Conservation (phyloP, 2,329 filamentous ascomycete genomes). For the Talaromyces sp. region DNA sequence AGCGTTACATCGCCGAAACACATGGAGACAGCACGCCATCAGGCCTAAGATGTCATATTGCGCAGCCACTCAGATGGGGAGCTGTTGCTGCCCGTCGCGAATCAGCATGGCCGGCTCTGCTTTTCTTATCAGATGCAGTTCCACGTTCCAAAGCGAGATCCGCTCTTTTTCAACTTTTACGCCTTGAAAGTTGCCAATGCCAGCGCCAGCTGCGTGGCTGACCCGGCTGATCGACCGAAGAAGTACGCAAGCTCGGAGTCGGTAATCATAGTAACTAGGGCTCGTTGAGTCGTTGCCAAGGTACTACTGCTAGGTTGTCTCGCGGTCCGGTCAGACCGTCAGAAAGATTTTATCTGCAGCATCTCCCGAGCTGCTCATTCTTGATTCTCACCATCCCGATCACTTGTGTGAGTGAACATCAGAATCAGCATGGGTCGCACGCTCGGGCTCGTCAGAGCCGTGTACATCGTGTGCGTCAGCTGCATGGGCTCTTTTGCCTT, state of each 20-base stretch:
- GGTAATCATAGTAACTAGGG: not conserved
- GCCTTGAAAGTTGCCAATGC: not conserved
- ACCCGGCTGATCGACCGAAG: not conserved
- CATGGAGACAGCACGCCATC: not conserved
- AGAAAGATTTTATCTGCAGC: no score
- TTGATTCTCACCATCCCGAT: not conserved
- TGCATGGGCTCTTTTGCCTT: slow-evolving; percentile 37
- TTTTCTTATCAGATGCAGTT: not conserved
- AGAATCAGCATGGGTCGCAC: slow-evolving; percentile 23
- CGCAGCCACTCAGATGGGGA: not conserved
- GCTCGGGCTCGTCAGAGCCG: slow-evolving; percentile 30
- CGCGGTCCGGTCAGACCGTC: no score
- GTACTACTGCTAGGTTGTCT: not conserved
- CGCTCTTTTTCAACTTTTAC: not conserved
- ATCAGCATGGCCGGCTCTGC: not conserved
- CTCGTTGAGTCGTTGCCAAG: not conserved
- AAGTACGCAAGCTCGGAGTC: not conserved
- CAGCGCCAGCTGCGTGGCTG: not conserved
- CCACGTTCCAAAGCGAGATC: not conserved
- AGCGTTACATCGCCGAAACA: not conserved
- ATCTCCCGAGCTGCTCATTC: not conserved
- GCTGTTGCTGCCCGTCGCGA: not conserved
- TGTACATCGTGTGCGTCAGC: slow-evolving; percentile 31
- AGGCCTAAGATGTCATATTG: not conserved
- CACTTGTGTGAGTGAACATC: not conserved